Conservation (phyloP, 2,329 filamentous ascomycete species). For the Penicillium thymicola region DNA sequence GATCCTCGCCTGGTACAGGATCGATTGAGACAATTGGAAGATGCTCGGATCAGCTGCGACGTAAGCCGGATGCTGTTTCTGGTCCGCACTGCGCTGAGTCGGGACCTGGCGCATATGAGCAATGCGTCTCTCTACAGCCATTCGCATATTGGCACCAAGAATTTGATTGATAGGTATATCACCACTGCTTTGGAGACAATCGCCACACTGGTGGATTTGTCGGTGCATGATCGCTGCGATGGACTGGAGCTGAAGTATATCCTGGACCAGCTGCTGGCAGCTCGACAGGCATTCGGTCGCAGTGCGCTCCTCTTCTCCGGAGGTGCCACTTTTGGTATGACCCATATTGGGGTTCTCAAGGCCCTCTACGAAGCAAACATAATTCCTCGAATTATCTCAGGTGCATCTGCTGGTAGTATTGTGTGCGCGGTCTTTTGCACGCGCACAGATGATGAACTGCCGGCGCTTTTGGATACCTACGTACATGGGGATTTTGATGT, state of each 20-base stretch:
- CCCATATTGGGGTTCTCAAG: constrained; percentile 84
- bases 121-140: constrained; percentile 78
- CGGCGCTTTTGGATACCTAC: constrained; percentile 65
- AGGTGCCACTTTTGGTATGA: constrained; percentile 87
- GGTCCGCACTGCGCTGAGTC: constrained; percentile 73
- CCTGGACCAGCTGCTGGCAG: constrained; percentile 66
- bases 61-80: constrained; percentile 74
- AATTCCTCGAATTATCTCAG: constrained; percentile 81
- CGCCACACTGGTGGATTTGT: constrained; percentile 64
- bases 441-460: constrained; percentile 74
- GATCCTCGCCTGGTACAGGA: constrained; percentile 65
- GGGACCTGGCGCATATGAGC: constrained; percentile 82
- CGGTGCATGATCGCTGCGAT: constrained; percentile 49
- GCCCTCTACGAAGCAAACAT: constrained; percentile 70
- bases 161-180: constrained; percentile 82
- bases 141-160: constrained; percentile 81
- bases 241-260: constrained; percentile 58
- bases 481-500: constrained; percentile 77
- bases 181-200: constrained; percentile 74
- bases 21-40: constrained; percentile 70
- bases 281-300: constrained; percentile 78
- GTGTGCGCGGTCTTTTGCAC: constrained; percentile 78
- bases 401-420: constrained; percentile 83
- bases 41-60: constrained; percentile 69
- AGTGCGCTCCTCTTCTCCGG: constrained; percentile 80